These are phyloP conservation scores for Pholiota microspora DNA, from an alignment of 768 basidiomycete species.

Conservation along the genomic window DNA sequence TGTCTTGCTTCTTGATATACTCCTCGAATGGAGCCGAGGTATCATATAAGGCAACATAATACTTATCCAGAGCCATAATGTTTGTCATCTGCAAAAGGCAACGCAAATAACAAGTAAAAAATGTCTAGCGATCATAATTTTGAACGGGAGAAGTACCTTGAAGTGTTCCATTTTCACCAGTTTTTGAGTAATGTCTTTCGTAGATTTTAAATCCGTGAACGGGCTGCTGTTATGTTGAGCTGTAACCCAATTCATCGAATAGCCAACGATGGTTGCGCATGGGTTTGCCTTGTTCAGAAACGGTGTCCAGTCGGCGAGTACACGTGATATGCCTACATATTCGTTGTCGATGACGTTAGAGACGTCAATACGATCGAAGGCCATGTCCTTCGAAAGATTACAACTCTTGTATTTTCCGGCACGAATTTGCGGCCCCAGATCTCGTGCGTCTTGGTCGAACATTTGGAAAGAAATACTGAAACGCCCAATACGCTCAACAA, in stretches of 20 bases:
- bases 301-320: constrained; percentile 35
- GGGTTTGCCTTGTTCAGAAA: constrained; percentile 28
- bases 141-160: too few species aligned
- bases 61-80: too few species aligned
- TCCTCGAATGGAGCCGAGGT: constrained; percentile 32
- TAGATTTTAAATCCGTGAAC: too few species aligned
- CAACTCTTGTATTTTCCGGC: constrained; percentile 20
- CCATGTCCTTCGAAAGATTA: constrained; percentile 7
- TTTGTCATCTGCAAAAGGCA: too few species aligned
- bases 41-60: constrained; percentile 28
- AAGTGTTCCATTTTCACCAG: too few species aligned
- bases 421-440: constrained; percentile 24
- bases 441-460: constrained; percentile 28
- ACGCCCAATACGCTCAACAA: constrained; percentile 31
- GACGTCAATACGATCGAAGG: constrained; percentile 46
- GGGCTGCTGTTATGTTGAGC: constrained; percentile 19
- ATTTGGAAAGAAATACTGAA: constrained; percentile 33
- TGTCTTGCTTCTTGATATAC: constrained; percentile 29
- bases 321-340: constrained; percentile 34
- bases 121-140: too few species aligned
- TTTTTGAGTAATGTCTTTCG: too few species aligned
- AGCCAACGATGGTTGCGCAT: constrained; percentile 35
- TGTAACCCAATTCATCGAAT: constrained; percentile 50
- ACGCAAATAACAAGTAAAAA: too few species aligned
- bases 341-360: constrained; percentile 46